phyloP scores from a whole-genome alignment of 1,284 basidiomycete genomes.

The Malassezia obtusa region DNA sequence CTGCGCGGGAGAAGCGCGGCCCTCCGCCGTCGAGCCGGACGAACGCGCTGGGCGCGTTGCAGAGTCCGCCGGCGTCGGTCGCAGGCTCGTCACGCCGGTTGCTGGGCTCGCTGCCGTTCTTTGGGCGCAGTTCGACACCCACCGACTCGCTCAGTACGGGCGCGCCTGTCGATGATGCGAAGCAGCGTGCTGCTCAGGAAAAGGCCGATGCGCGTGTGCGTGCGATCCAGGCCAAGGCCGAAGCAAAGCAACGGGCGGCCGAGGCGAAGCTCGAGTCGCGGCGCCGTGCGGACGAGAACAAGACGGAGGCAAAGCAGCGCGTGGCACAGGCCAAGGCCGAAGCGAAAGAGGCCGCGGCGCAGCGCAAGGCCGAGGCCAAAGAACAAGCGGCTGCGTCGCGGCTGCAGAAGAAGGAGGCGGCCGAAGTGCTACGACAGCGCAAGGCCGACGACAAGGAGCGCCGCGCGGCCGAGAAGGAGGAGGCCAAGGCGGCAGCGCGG shows the following conservation, averaged over 20 bases:
- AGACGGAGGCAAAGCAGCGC: slow-evolving; percentile 3
- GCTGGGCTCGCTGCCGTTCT: neutral
- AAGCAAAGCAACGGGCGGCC: neutral
- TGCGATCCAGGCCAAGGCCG: neutral
- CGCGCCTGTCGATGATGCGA: neutral
- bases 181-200: neutral
- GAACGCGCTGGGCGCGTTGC: neutral
- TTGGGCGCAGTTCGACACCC: neutral
- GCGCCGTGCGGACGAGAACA: neutral
- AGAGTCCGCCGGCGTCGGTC: neutral
- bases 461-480: slow-evolving; percentile 1
- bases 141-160: neutral
- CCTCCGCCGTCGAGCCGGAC: too few species aligned
- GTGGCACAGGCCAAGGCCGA: neutral
- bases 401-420: neutral
- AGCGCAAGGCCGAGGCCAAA: neutral
- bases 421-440: neutral
- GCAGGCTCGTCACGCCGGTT: neutral
- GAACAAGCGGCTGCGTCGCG: neutral
- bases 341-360: neutral
- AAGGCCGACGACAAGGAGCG: slow-evolving; percentile 12
- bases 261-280: neutral
- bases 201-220: neutral
- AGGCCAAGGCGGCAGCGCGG: neutral
- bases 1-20: neutral